Conservation (phyloP, 257 asterid genomes). For the Asclepias syriaca region DNA sequence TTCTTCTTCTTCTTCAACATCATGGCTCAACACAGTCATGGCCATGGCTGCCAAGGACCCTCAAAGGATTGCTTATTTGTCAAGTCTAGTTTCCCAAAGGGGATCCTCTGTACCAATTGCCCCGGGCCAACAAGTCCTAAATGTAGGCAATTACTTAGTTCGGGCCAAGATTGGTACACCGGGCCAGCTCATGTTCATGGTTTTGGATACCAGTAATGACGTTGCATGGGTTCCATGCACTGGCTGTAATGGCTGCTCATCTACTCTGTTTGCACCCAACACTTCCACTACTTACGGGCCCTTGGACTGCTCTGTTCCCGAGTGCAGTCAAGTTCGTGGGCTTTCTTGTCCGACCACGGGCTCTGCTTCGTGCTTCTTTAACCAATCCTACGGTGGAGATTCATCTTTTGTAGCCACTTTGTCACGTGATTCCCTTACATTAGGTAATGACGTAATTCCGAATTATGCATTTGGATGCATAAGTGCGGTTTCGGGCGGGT, state of each 20-base stretch:
- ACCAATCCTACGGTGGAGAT: slow-evolving; percentile 69
- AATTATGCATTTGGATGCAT: slow-evolving; percentile 80
- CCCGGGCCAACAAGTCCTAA: slow-evolving; percentile 57
- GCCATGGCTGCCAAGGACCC: slow-evolving; percentile 75
- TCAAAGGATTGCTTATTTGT: slow-evolving; percentile 51
- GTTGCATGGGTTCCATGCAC: slow-evolving; percentile 89
- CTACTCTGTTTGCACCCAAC: slow-evolving; percentile 49
- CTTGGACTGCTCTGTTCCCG: slow-evolving; percentile 60
- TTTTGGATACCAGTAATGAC: slow-evolving; percentile 75
- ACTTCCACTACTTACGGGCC: slow-evolving; percentile 54
- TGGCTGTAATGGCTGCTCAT: slow-evolving; percentile 67
- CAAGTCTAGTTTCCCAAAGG: slow-evolving; percentile 52
- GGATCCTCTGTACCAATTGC: slow-evolving; percentile 58
- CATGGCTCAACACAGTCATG: slow-evolving; percentile 51
- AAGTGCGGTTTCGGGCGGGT: slow-evolving; percentile 44
- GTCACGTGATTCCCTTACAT: slow-evolving; percentile 56
- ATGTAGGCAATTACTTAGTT: slow-evolving; percentile 59
- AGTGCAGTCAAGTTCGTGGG: slow-evolving; percentile 64
- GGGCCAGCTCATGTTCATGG: slow-evolving; percentile 82
- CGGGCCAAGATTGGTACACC: slow-evolving; percentile 82
- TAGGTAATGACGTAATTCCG: slow-evolving; percentile 50
- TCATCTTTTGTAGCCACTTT: slow-evolving; percentile 61
- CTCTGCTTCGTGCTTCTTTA: slow-evolving; percentile 53
- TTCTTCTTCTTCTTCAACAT: slow-evolving; percentile 43
- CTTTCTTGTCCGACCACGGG: slow-evolving; percentile 50